Base-by-base conservation (phyloP, 768 basidiomycete species). In the Leccinum arenicola region DNA sequence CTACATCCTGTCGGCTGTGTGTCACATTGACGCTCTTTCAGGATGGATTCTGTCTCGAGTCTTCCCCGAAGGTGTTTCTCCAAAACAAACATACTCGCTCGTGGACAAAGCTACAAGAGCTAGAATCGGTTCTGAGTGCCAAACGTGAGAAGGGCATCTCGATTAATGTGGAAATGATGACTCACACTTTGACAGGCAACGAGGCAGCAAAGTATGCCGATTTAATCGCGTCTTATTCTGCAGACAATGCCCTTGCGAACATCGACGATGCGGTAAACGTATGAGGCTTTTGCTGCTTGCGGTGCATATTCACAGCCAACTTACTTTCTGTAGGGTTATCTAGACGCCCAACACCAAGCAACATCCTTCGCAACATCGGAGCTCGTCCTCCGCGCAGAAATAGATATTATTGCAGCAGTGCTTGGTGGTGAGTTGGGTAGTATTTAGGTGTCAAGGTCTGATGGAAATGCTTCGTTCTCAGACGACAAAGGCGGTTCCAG, bases 51-150 rank as follows among this genome's bases (percentile, higher is more conserved):
- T 86, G 76, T 66, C 71, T 86, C 12, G 92, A 93, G 36, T 74
- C 82, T 21, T 82, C 81, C 8, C 86, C 92, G 1, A 93, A 90
- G 71, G 78, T 91, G 2, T 84, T 89, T 68, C 76, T 94, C 21
- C 92, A 94, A 75, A 94, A 94, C 70, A 89, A 86, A 62, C 79
- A 93, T 25, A 74, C 75, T 53, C 80, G 78, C 57, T 83, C 81
- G 57, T 80, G 83, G 56, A 75, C 71, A 35, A 91, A 89, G 74
- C 68, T 90, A n/a, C 67, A 76, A 54, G 91, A 93, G 62, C 69
- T 90, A 8, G 71, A 65, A n/a, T 78, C 84, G 5, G 64, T 86
- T 14, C 75, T 89, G 6, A 72, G 79, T n/a, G 64, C 79, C 7
- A 89, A 89, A 70, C 80, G 91, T 91, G 71, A 63, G 84, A 71